These are phyloP conservation scores for Trypethelium eluteriae DNA, from an alignment of 495 filamentous ascomycete species.

Conservation along the genomic window DNA sequence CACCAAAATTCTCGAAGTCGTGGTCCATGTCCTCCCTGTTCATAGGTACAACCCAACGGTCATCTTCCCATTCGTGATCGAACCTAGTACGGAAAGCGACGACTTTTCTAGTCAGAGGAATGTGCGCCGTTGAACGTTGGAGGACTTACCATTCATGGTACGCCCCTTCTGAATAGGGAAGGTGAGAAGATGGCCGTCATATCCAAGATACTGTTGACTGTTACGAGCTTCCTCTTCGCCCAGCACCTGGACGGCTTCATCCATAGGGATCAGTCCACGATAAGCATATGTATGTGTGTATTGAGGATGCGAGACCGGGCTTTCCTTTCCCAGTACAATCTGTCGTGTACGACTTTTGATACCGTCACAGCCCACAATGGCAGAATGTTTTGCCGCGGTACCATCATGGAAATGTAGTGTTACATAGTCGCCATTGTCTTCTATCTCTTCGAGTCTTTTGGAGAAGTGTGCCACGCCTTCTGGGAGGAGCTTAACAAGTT, in stretches of 20 bases:
- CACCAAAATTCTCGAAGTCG: conserved; percentile 50
- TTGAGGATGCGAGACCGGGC: conserved; percentile 32
- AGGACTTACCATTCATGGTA: conserved; percentile 45
- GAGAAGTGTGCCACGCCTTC: conserved; percentile 36
- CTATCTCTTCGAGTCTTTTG: conserved; percentile 35
- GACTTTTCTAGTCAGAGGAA: conserved; percentile 27
- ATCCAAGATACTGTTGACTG: conserved; percentile 50
- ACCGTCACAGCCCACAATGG: conserved; percentile 53
- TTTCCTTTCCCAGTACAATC: conserved; percentile 39
- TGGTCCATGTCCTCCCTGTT: conserved; percentile 48
- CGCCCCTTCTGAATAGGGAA: conserved; percentile 58
- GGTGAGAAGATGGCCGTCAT: conserved; percentile 52
- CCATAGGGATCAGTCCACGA: conserved; percentile 54
- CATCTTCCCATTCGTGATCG: conserved; percentile 41
- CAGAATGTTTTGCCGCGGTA: conserved; percentile 36
- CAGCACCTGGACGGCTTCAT: conserved; percentile 45
- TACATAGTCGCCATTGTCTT: conserved; percentile 32
- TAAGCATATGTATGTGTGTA: conserved; percentile 51
- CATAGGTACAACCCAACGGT: conserved; percentile 51
- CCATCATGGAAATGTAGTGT: conserved; percentile 50
- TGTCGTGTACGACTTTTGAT: conserved; percentile 46
- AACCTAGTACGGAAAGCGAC: conserved; percentile 37
- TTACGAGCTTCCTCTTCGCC: conserved; percentile 47
- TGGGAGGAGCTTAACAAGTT: conserved; percentile 50
- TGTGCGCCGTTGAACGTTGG: neutral